These are phyloP conservation scores for Cercospora brassicicola DNA, from an alignment of 2,329 filamentous ascomycete genomes.

Conservation along the genomic window DNA sequence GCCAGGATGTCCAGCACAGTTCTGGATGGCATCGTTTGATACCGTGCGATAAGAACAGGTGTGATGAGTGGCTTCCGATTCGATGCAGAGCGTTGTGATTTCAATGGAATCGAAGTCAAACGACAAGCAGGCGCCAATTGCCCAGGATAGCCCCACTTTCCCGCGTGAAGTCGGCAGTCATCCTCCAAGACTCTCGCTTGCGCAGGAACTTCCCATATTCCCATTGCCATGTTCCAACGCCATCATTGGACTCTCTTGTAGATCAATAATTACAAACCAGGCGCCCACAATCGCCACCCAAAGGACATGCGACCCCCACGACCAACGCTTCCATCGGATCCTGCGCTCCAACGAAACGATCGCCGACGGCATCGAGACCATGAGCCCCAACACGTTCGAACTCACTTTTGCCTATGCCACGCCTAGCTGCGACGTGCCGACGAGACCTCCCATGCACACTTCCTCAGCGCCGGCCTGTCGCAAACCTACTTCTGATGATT, in stretches of 20 bases:
- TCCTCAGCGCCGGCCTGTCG: background rate
- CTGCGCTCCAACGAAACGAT: background rate
- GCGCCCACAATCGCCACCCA: background rate
- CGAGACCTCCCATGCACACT: background rate
- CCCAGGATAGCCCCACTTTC: background rate
- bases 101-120: background rate
- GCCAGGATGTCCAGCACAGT: background rate
- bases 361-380: background rate
- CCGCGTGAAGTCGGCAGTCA: background rate
- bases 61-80: too few relatives aligned
- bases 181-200: background rate
- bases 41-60: background rate
- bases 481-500: background rate
- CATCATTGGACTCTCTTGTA: background rate
- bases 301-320: background rate
- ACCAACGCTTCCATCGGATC: background rate
- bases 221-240: too few relatives aligned
- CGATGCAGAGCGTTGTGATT: background rate
- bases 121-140: too few relatives aligned
- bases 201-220: background rate
- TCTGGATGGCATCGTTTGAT: background rate
- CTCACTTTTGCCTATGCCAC: background rate
- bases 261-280: background rate
- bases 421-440: background rate
- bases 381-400: background rate